A percentile compares a stretch with the other conserved stretches of the same genome.
Conservation (phyloP, 148 eudicot species). For the Silene conica region DNA sequence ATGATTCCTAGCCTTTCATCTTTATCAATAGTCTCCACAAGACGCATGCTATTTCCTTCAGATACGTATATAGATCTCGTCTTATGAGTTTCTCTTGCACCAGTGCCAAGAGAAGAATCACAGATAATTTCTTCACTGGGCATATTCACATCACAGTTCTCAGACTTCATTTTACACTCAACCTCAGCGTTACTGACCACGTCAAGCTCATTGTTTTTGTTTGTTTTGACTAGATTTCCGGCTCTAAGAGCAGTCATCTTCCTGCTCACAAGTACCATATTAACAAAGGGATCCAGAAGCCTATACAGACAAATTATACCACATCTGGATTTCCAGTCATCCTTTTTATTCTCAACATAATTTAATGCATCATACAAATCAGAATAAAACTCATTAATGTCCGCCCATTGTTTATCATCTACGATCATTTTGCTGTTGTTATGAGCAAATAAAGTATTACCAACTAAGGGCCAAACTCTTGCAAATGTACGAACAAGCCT, state of each 20-base stretch:
- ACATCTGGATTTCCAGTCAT: constrained; percentile 34
- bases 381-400: constrained; percentile 46
- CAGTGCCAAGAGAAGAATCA: constrained; percentile 29
- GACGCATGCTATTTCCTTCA: constrained; percentile 37
- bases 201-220: constrained; percentile 35
- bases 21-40: constrained; percentile 26
- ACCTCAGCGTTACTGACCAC: constrained; percentile 21
- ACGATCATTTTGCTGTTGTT: constrained; percentile 22
- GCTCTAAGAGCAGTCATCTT: constrained; percentile 53
- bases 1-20: constrained; percentile 19
- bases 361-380: constrained; percentile 49
- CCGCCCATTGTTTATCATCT: constrained; percentile 52
- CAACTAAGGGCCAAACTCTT: constrained; percentile 73
- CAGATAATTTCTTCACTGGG: constrained; percentile 12
- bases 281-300: constrained; percentile 88
- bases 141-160: constrained; percentile 20
- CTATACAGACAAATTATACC: constrained; percentile 57
- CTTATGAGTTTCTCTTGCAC: constrained; percentile 25
- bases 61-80: constrained; percentile 38
- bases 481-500: constrained; percentile 64
- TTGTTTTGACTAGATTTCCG: constrained; percentile 51
- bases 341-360: constrained; percentile 48
- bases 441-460: constrained; percentile 50
- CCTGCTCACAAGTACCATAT: constrained; percentile 61
- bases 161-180: constrained; percentile 15